phyloP scores from a whole-genome alignment of 2,329 filamentous ascomycete genomes.

The Aureobasidium sp. region DNA sequence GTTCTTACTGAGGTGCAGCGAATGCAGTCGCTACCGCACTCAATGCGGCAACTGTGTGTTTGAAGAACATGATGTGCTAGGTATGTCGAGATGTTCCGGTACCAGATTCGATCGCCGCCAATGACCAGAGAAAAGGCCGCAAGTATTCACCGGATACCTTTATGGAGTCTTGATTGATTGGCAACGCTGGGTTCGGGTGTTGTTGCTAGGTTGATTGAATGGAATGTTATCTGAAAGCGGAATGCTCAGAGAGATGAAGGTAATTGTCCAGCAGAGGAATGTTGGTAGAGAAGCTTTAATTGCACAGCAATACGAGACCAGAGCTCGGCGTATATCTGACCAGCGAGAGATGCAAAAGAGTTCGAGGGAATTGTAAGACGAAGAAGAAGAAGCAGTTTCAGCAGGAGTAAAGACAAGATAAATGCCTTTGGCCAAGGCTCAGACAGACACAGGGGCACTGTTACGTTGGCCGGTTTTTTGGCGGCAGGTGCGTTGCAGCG shows the following conservation, averaged over 20 bases:
- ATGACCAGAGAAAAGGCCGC: not conserved
- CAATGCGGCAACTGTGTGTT: constrained; percentile 19
- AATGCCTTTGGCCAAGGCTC: constrained; percentile 3
- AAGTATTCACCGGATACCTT: not conserved
- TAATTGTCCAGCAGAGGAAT: constrained; percentile 12
- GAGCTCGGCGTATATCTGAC: constrained; percentile 2
- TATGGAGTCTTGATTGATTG: constrained; percentile 4
- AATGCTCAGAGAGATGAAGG: constrained; percentile 13
- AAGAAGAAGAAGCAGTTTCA: not conserved
- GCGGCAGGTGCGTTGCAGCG: constrained; percentile 6
- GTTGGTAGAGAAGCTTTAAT: constrained; percentile 5
- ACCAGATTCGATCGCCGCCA: not conserved
- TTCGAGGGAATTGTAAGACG: not conserved
- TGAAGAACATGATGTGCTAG: constrained; percentile 22
- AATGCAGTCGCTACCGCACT: constrained; percentile 20
- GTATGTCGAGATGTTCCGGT: not conserved
- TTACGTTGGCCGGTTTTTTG: not conserved
- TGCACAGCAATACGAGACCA: constrained; percentile 13
- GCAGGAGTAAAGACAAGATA: not conserved
- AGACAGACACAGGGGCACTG: constrained; percentile 1
- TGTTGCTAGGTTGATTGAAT: not conserved
- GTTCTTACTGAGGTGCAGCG: constrained; percentile 22
- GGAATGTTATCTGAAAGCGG: constrained; percentile 12
- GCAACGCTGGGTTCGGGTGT: not conserved
- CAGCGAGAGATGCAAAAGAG: constrained; percentile 6